These are phyloP conservation scores for Colletotrichum euphorbiae DNA, from an alignment of 2,329 filamentous ascomycete species.

Conservation along the genomic window DNA sequence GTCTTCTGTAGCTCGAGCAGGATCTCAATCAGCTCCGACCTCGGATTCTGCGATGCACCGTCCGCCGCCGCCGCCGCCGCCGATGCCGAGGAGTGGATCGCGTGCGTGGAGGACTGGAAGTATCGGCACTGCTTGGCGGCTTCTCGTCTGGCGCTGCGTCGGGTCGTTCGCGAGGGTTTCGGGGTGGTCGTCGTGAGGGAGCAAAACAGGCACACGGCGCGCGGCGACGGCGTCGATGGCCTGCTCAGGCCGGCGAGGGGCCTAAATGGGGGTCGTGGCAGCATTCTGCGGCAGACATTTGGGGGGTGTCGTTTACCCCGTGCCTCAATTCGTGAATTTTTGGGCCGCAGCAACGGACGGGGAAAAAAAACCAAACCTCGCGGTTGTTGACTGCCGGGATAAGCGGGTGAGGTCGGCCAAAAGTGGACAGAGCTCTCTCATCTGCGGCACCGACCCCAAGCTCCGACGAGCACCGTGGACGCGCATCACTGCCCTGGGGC, in stretches of 20 bases:
- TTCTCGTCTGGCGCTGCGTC: not conserved
- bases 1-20: constrained; percentile 71
- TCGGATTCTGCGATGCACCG: constrained; percentile 47
- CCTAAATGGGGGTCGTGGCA: constrained; percentile 47
- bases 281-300: constrained; percentile 40
- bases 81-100: constrained; percentile 16
- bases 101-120: constrained; percentile 30
- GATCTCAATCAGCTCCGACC: constrained; percentile 67
- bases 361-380: no score
- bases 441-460: constrained; percentile 11
- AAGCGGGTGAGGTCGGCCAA: constrained; percentile 20
- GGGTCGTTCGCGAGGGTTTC: constrained; percentile 14
- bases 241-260: constrained; percentile 41
- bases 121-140: constrained; percentile 40
- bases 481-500: constrained; percentile 7
- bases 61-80: constrained; percentile 4
- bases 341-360: no score
- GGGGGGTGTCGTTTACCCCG: not conserved
- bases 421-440: constrained; percentile 32
- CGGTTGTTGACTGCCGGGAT: not conserved
- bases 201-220: constrained; percentile 40
- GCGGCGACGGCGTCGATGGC: constrained; percentile 33
- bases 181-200: constrained; percentile 28
- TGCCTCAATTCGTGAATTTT: no score
- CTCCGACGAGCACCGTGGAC: constrained; percentile 10